Conservation (phyloP, 1,284 basidiomycete species). For the Tilletia walkeri region DNA sequence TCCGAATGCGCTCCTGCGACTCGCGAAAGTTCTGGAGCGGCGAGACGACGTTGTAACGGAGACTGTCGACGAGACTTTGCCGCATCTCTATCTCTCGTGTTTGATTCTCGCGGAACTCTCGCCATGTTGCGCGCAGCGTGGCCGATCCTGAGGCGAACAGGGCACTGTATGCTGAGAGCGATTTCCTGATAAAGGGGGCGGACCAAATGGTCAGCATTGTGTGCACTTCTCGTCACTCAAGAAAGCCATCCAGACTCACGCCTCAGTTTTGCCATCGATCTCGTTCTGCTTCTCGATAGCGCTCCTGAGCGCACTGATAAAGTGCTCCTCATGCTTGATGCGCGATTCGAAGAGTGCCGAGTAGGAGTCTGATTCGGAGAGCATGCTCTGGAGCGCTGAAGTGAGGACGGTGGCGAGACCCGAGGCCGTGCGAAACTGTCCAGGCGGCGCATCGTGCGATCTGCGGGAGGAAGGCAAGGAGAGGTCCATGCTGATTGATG, state of each 20-base stretch:
- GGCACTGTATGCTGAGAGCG: neutral
- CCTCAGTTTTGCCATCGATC: constrained; percentile 42
- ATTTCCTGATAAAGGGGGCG: neutral
- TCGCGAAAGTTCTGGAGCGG: constrained; percentile 49
- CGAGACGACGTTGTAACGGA: constrained; percentile 34
- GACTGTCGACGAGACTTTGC: constrained; percentile 36
- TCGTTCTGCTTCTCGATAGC: constrained; percentile 45
- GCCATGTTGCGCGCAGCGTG: constrained; percentile 34
- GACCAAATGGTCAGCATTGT: neutral
- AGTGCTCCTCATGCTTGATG: constrained; percentile 50
- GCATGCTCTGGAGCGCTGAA: constrained; percentile 39
- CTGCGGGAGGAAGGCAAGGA: constrained; percentile 9
- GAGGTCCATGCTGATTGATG: neutral
- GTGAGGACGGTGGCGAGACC: constrained; percentile 37
- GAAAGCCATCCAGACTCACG: constrained; percentile 22
- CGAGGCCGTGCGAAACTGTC: constrained; percentile 22
- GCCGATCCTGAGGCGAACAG: neutral
- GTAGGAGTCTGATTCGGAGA: constrained; percentile 48
- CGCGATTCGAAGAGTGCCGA: constrained; percentile 42
- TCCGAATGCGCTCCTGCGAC: constrained; percentile 25
- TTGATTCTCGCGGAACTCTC: constrained; percentile 41
- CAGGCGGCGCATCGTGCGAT: constrained; percentile 17
- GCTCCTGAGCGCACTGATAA: constrained; percentile 33
- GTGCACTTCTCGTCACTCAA: no score
- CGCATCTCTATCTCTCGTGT: constrained; percentile 44